Evolutionary conservation across 2,329 filamentous ascomycete species (phyloP).

Genomic region (Alternaria metachromatica): DNA sequence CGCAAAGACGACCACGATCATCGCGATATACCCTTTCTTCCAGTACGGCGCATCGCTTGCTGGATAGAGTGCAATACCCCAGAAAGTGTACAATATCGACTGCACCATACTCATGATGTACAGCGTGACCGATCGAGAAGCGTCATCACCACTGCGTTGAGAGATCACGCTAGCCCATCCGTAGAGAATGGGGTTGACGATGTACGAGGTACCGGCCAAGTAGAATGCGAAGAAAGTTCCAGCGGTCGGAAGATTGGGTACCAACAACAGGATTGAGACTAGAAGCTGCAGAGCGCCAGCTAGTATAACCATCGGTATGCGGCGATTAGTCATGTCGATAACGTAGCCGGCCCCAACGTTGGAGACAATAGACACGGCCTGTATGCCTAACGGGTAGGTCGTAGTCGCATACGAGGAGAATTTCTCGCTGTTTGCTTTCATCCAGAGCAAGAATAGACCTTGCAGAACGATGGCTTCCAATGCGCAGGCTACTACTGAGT

Average conservation of each 20-base stretch:
- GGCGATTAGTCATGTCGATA: slow-evolving; percentile 48
- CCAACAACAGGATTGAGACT: slow-evolving; percentile 42
- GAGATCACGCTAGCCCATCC: slow-evolving; percentile 52
- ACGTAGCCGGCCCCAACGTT: slow-evolving; percentile 48
- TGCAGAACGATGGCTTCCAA: slow-evolving; percentile 46
- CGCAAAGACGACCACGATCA: slow-evolving; percentile 42
- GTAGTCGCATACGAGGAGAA: slow-evolving; percentile 58
- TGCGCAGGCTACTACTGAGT: slow-evolving; percentile 46
- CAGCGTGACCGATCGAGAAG: slow-evolving; percentile 49
- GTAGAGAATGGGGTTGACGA: slow-evolving; percentile 50
- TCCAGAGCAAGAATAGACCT: slow-evolving; percentile 35
- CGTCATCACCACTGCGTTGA: slow-evolving; percentile 51
- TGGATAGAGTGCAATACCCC: slow-evolving; percentile 54
- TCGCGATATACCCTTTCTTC: slow-evolving; percentile 48
- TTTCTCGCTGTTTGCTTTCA: slow-evolving; percentile 26
- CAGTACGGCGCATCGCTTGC: slow-evolving; percentile 55
- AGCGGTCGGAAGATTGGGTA: slow-evolving; percentile 39
- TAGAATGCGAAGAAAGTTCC: slow-evolving; percentile 50
- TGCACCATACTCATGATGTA: slow-evolving; percentile 53
- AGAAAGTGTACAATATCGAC: slow-evolving; percentile 54
- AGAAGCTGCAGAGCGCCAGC: slow-evolving; percentile 44
- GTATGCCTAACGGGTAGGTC: slow-evolving; percentile 64
- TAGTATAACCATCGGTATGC: slow-evolving; percentile 47
- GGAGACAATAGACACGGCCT: slow-evolving; percentile 63
- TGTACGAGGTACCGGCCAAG: slow-evolving; percentile 49